Evolutionary conservation across 768 basidiomycete genomes (phyloP).

Genomic region (Collybia nuda): DNA sequence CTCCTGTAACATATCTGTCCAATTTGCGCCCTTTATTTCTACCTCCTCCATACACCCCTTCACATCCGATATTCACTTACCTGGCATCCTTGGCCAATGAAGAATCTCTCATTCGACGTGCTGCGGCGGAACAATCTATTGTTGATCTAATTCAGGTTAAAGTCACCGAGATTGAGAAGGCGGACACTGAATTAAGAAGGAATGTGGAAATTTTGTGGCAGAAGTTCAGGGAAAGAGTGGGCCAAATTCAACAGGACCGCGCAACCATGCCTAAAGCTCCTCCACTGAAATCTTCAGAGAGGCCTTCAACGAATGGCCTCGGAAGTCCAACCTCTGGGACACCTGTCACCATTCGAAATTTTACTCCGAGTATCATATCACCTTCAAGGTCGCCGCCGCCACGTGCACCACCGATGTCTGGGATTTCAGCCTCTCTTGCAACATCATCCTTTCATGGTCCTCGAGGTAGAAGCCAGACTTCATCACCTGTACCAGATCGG

Average conservation of each 20-base stretch:
- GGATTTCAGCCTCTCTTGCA: conserved; percentile 70
- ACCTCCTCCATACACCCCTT: conserved; percentile 75
- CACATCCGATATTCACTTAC: conserved; percentile 69
- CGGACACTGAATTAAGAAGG: conserved; percentile 51
- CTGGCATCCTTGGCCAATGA: conserved; percentile 56
- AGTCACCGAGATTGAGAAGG: conserved; percentile 53
- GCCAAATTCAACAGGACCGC: conserved; percentile 39
- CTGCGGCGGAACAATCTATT: conserved; percentile 59
- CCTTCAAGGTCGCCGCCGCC: conserved; percentile 36
- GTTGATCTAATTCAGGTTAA: conserved; percentile 51
- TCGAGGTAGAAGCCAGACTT: conserved; percentile 24
- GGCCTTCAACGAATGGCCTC: conserved; percentile 16
- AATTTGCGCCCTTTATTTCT: conserved; percentile 62
- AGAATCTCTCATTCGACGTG: conserved; percentile 54
- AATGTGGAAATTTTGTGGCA: conserved; percentile 68
- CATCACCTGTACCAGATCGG: conserved; percentile 13
- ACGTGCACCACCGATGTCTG: conserved; percentile 46
- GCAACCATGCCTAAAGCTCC: conserved; percentile 11
- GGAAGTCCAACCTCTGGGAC: conserved; percentile 18
- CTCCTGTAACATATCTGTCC: conserved; percentile 42
- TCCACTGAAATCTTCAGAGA: conserved; percentile 15
- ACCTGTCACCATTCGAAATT: conserved; percentile 48
- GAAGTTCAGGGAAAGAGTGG: conserved; percentile 49
- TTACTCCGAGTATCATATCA: conserved; percentile 49
- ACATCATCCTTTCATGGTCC: conserved; percentile 59